Percentiles rank a stretch among this genome's conserved stretches.
These are phyloP conservation scores for Claviceps monticola DNA, from an alignment of 2,329 filamentous ascomycete species.

Conservation along the genomic window DNA sequence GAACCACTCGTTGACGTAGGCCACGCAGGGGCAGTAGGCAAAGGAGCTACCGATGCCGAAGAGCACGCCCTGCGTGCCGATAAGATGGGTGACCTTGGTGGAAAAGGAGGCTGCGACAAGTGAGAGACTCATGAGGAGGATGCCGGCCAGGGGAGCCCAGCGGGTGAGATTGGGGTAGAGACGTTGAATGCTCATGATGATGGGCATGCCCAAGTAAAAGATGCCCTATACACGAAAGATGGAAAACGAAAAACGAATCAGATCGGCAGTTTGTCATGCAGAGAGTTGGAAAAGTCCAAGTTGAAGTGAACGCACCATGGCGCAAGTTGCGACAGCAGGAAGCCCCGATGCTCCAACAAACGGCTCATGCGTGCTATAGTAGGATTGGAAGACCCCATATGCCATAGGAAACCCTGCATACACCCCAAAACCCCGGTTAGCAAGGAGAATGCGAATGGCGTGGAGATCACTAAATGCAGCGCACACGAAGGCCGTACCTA, in stretches of 20 bases:
- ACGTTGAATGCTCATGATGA: constrained; percentile 31
- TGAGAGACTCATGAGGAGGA: constrained; percentile 33
- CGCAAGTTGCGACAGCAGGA: constrained; percentile 44
- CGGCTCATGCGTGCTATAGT: constrained; percentile 42
- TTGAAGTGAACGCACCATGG: constrained; percentile 26
- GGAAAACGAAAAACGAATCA: no score
- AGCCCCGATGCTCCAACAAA: constrained; percentile 38
- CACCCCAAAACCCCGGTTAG: not conserved
- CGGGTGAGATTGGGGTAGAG: constrained; percentile 23
- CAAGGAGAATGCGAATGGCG: no score
- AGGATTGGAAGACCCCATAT: constrained; percentile 53
- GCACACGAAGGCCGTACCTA: constrained; percentile 3
- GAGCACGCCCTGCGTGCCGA: constrained; percentile 42
- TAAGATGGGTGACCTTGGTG: constrained; percentile 32
- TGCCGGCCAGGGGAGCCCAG: constrained; percentile 25
- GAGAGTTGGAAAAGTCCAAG: not conserved
- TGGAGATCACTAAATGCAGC: no score
- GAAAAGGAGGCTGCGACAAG: constrained; percentile 35
- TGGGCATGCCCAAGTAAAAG: constrained; percentile 34
- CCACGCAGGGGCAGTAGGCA: constrained; percentile 35
- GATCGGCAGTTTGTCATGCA: no score
- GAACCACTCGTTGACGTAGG: constrained; percentile 46
- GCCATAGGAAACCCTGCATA: constrained; percentile 45
- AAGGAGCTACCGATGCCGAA: constrained; percentile 39
- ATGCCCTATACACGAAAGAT: constrained; percentile 21